Base-by-base conservation (phyloP, 192 early-diverging fungal genomes). In the Pilaira anomala region DNA sequence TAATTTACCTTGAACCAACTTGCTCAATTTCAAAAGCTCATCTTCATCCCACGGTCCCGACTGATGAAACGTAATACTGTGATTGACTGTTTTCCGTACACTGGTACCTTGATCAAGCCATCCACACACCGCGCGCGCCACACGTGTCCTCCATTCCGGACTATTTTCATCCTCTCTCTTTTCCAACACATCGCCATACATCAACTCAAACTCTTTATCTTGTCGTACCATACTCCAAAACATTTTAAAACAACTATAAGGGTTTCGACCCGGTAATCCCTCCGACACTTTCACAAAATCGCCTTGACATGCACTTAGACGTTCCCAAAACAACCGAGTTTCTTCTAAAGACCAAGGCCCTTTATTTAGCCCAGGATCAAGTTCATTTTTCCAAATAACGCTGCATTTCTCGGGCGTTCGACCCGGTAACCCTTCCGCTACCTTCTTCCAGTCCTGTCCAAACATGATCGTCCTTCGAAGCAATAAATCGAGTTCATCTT, bases 311-410 rank as follows among this genome's bases (percentile, higher is more conserved):
- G 2, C 11, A 33, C 42, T 3, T 6, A 60, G 25, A 19, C 65
- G 45, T 26, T 72, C 58, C 63, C 63, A 72, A 25, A 66, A 72
- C 4, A 59, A 30, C 36, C 55, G 22, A 2, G 40, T 42, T 21
- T 65, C 62, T n/a, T 24, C 52, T 40, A 16, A 40, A 11, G 3
- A n/a, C n/a, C 68, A 70, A 7, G 60, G 22, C 3, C n/a, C 33
- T 11, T 62, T 46, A 9, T 42, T 57, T 13, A 63, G 21, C 14
- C 18, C 16, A n/a, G 62, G 62, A 41, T 63, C 49, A 14, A 63
- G 13, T 0, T 2, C 7, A 1, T n/a, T n/a, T n/a, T 26, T 0
- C 62, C 62, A 63, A 13, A 33, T 39, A 0, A 14, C 1, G 14
- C 21, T 22, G 25, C 36, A 41, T n/a, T 0, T 29, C 4, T 24